Percentiles rank a stretch among this genome's conserved stretches.
phyloP scores from a whole-genome alignment of 805 yeast species.

The Naumovozyma baii region DNA sequence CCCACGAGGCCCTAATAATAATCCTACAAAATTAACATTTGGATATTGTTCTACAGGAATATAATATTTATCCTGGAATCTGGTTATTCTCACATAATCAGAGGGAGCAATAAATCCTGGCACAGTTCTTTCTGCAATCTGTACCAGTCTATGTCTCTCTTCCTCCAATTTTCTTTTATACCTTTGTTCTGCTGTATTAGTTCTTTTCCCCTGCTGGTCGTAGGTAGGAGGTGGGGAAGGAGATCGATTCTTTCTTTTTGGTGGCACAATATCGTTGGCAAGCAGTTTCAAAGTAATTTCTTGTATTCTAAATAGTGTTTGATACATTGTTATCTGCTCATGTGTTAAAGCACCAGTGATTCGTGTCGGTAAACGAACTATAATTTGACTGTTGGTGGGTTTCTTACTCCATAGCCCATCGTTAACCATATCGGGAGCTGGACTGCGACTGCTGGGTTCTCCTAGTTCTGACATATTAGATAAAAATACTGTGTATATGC shows the following conservation, averaged over 20 bases:
- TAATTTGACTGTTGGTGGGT: constrained; percentile 5
- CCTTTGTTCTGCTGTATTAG: constrained; percentile 71
- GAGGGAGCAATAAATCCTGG: constrained; percentile 75
- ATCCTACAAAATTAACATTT: constrained; percentile 85
- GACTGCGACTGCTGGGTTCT: constrained; percentile 2
- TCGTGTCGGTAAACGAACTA: constrained; percentile 30
- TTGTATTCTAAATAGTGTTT: constrained; percentile 60
- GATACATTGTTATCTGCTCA: constrained; percentile 75
- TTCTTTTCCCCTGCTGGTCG: constrained; percentile 73
- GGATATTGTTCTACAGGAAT: constrained; percentile 84
- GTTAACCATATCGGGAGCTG: constrained; percentile 1
- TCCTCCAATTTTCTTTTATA: constrained; percentile 53
- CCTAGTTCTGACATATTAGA: neutral
- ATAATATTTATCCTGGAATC: constrained; percentile 69
- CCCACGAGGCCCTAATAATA: constrained; percentile 91
- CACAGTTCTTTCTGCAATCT: constrained; percentile 56
- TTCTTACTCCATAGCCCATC: constrained; percentile 9
- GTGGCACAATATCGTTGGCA: constrained; percentile 32
- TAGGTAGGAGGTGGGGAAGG: constrained; percentile 92
- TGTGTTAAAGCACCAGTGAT: constrained; percentile 45
- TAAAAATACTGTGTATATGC: too few relatives aligned
- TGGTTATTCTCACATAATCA: constrained; percentile 63
- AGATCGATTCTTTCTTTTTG: constrained; percentile 42
- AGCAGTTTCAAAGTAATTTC: constrained; percentile 60
- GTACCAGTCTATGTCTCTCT: constrained; percentile 75